Percentiles rank a stretch among this genome's conserved stretches.
phyloP scores from a whole-genome alignment of 768 basidiomycete species.

The Crepidotus variabilis region DNA sequence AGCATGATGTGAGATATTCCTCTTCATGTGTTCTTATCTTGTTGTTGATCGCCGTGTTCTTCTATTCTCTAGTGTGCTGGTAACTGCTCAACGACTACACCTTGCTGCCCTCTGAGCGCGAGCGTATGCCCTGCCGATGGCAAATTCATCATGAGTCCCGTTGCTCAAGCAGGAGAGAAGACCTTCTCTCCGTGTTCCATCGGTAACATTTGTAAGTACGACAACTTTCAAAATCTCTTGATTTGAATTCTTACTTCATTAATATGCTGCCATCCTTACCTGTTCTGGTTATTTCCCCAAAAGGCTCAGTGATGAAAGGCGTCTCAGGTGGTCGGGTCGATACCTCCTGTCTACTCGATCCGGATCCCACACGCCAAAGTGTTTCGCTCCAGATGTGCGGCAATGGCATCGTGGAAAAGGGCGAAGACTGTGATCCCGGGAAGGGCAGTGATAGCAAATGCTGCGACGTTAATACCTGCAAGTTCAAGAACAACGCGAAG shows the following conservation, averaged over 20 bases:
- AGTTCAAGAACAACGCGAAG: constrained; percentile 64
- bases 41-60: constrained; percentile 2
- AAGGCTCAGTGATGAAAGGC: constrained; percentile 66
- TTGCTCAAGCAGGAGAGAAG: constrained; percentile 59
- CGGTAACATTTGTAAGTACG: constrained; percentile 75
- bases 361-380: constrained; percentile 38
- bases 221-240: constrained; percentile 1
- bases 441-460: constrained; percentile 55
- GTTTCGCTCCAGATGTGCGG: constrained; percentile 75
- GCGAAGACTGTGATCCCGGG: constrained; percentile 89
- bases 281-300: background rate
- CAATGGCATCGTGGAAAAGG: constrained; percentile 77
- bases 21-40: constrained; percentile 7
- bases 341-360: constrained; percentile 66
- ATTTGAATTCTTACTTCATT: background rate
- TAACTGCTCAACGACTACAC: constrained; percentile 52
- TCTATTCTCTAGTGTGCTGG: constrained; percentile 47
- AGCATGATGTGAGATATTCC: constrained; percentile 52
- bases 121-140: constrained; percentile 60
- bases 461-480: constrained; percentile 73
- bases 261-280: background rate
- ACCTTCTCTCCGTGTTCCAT: constrained; percentile 75
- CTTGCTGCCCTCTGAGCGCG: constrained; percentile 69
- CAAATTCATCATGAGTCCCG: constrained; percentile 82
- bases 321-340: constrained; percentile 40